A percentile compares a stretch with the other conserved stretches of the same genome.
phyloP scores from a whole-genome alignment of 345 rosid genomes.

The Aethionema arabicum region DNA sequence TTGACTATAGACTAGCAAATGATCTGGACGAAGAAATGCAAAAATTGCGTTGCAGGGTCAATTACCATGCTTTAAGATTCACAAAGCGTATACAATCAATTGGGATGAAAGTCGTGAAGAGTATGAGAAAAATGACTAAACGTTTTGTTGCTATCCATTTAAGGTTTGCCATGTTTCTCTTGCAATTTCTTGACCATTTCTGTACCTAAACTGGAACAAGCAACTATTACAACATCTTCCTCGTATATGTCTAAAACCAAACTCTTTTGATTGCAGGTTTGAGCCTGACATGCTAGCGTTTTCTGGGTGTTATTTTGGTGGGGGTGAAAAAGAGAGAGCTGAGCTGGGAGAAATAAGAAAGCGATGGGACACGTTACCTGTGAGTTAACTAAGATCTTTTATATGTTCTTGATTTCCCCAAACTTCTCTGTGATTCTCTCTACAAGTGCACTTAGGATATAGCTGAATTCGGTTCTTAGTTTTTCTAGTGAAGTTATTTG shows the following conservation, averaged over 20 bases:
- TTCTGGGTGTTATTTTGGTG: slow-evolving; percentile 98
- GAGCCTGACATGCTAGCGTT: slow-evolving; percentile 99
- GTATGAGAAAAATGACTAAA: slow-evolving; percentile 75
- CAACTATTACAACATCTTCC: neutral
- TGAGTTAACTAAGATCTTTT: slow-evolving; percentile 46
- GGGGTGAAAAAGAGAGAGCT: slow-evolving; percentile 89
- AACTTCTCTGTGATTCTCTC: no score
- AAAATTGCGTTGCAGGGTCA: slow-evolving; percentile 90
- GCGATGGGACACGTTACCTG: slow-evolving; percentile 96
- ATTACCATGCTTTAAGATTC: slow-evolving; percentile 88
- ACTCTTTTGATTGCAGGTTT: slow-evolving; percentile 52
- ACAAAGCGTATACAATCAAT: slow-evolving; percentile 74
- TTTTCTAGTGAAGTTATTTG: neutral
- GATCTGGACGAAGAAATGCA: slow-evolving; percentile 86
- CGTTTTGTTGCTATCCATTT: slow-evolving; percentile 88
- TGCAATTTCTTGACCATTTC: no score
- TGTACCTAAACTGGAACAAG: no score
- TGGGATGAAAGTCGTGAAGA: slow-evolving; percentile 72
- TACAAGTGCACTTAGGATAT: no score
- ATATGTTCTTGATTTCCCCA: no score
- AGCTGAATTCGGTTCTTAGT: neutral
- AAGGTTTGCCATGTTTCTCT: slow-evolving; percentile 51
- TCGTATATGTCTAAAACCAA: slow-evolving; percentile 6
- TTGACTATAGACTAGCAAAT: slow-evolving; percentile 91
- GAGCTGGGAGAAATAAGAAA: slow-evolving; percentile 93